These are phyloP conservation scores for Psidium guajava DNA, from an alignment of 345 rosid species.

Conservation along the genomic window DNA sequence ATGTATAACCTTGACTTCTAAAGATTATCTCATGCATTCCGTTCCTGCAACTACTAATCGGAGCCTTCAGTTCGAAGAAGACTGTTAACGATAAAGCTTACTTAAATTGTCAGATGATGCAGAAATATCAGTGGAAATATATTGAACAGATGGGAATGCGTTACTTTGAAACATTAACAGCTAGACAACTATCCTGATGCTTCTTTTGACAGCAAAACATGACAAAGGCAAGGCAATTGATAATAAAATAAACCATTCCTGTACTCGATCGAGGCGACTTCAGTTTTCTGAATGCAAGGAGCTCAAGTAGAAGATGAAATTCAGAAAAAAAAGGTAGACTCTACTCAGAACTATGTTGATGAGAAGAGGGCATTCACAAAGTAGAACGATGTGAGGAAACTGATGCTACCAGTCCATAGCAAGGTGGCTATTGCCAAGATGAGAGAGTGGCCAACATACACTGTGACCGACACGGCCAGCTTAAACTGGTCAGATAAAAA, in stretches of 20 bases:
- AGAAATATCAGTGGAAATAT: background rate
- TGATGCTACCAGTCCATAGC: background rate
- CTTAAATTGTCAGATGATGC: background rate
- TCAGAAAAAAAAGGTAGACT: background rate
- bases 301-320: background rate
- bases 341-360: background rate
- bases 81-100: background rate
- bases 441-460: background rate
- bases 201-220: background rate
- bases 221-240: background rate
- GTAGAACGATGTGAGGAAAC: background rate
- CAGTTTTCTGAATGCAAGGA: background rate
- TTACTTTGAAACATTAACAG: background rate
- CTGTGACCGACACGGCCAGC: background rate
- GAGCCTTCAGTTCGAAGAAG: background rate
- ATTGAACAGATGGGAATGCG: background rate
- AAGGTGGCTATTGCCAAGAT: background rate
- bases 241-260: background rate
- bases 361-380: slow-evolving; percentile 2
- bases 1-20: background rate
- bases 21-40: background rate
- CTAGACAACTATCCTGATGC: background rate
- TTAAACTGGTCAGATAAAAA: background rate
- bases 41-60: background rate
- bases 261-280: background rate